Conservation (phyloP, 495 filamentous ascomycete species). For the Chlorociboria aeruginascens region DNA sequence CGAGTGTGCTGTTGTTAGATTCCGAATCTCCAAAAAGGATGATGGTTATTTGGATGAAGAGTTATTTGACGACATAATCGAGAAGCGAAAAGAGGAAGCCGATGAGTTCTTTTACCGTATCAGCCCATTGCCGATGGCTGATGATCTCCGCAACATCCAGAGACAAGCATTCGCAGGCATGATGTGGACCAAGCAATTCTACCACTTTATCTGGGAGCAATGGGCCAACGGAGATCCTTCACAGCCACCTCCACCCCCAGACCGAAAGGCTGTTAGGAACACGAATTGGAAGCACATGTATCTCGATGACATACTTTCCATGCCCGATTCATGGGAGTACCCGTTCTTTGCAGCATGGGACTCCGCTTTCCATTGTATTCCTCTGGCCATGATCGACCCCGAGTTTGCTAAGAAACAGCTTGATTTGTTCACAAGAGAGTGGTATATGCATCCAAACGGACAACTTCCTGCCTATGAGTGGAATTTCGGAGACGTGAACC, state of each 20-base stretch:
- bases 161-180: conserved; percentile 89
- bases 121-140: conserved; percentile 86
- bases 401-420: conserved; percentile 97
- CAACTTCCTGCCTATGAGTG: conserved; percentile 87
- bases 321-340: conserved; percentile 98
- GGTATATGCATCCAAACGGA: conserved; percentile 99
- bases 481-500: conserved; percentile 97
- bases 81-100: conserved; percentile 71
- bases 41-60: conserved; percentile 82
- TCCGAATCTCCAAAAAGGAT: conserved; percentile 65
- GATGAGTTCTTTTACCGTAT: conserved; percentile 94
- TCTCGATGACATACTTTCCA: conserved; percentile 87
- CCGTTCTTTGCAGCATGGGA: conserved; percentile 99
- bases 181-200: conserved; percentile 97
- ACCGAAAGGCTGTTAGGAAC: conserved; percentile 73
- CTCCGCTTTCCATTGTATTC: conserved; percentile 91
- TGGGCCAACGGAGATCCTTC: conserved; percentile 75
- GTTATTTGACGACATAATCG: conserved; percentile 81
- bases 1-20: conserved; percentile 90
- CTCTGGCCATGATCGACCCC: conserved; percentile 90
- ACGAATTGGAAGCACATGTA: conserved; percentile 86
- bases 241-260: conserved; percentile 70
- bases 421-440: conserved; percentile 88
- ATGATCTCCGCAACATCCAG: conserved; percentile 91
- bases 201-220: conserved; percentile 93